phyloP scores from a whole-genome alignment of 805 yeast genomes.

The Lipomyces kockii region DNA sequence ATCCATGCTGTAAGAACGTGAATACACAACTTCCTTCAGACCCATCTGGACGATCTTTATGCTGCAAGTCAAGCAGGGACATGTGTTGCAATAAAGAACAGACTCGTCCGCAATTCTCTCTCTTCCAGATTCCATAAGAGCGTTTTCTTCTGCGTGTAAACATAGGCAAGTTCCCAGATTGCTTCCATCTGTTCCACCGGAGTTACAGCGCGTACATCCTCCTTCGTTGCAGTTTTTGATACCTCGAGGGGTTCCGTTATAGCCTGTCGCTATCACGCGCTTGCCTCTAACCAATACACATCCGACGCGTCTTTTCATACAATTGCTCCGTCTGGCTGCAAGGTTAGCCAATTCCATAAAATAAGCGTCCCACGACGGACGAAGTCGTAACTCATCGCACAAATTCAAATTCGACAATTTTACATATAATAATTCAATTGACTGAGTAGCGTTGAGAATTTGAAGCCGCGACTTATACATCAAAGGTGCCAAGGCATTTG shows the following conservation, averaged over 20 bases:
- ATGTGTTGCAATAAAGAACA: slow-evolving; percentile 86
- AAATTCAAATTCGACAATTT: slow-evolving; percentile 52
- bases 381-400: slow-evolving; percentile 59
- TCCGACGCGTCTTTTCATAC: slow-evolving; percentile 97
- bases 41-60: slow-evolving; percentile 95
- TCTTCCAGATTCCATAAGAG: slow-evolving; percentile 90
- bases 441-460: slow-evolving; percentile 56
- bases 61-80: slow-evolving; percentile 96
- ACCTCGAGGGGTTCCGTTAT: slow-evolving; percentile 95
- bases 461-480: slow-evolving; percentile 58
- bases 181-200: slow-evolving; percentile 59
- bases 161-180: slow-evolving; percentile 85
- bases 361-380: slow-evolving; percentile 97
- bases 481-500: slow-evolving; percentile 48
- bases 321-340: slow-evolving; percentile 90
- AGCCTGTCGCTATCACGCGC: slow-evolving; percentile 93
- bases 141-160: slow-evolving; percentile 97
- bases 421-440: slow-evolving; percentile 48
- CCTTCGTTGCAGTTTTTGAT: slow-evolving; percentile 90
- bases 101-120: slow-evolving; percentile 67
- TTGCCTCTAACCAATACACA: slow-evolving; percentile 88
- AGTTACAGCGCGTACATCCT: slow-evolving; percentile 89
- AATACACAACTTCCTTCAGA: slow-evolving; percentile 86
- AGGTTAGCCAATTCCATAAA: slow-evolving; percentile 92
- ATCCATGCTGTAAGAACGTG: slow-evolving; percentile 93